Base-by-base conservation (phyloP, 805 yeast genomes). In the Ogataea chonburiensis region DNA sequence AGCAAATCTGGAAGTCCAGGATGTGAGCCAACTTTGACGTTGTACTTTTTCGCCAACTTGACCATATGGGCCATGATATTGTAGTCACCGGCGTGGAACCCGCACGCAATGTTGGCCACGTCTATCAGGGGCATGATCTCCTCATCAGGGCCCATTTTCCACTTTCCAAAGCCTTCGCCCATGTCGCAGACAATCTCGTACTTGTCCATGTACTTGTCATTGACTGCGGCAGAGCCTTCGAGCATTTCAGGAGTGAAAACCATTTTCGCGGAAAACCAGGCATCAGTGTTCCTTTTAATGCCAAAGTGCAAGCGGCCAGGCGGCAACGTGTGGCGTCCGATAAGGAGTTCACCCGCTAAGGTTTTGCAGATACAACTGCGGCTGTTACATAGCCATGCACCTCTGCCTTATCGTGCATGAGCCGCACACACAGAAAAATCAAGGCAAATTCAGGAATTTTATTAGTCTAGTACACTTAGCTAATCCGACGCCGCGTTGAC, bases 71-170 rank as follows among this genome's bases (percentile, higher is more conserved):
- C 40, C 70, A 65, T 65, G 22, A 55, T 63, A 22, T 50, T 56
- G 33, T 56, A 60, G 43, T 65, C 69, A 12, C 68, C 68, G 22
- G 67, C 70, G 43, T 65, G 70, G 30, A 59, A 64, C 4, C 70
- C 70, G 47, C 70, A 65, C 7, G 70, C 70, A 36, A 65, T 46
- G 37, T 65, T 65, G 6, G 70, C 70, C 6, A 56, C 51, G 43
- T 64, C 66, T 31, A 65, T 64, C 16, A 49, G 43, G 11, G 66
- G 67, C 67, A 65, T 64, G 19, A 65, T 56, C 17, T 65, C 67
- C 13, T 54, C 64, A 45, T 64, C 68, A 5, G 66, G 66, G 0
- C 65, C 68, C 59, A 63, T 55, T 34, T 50, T 60, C 58, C 60
- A 63, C 19, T 52, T 57, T 5, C 68, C 68, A 45, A 48, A 63